Percentiles rank a stretch among this genome's conserved stretches.
phyloP scores from a whole-genome alignment of 73 alveolate species.

The Paramecium caudatum region DNA sequence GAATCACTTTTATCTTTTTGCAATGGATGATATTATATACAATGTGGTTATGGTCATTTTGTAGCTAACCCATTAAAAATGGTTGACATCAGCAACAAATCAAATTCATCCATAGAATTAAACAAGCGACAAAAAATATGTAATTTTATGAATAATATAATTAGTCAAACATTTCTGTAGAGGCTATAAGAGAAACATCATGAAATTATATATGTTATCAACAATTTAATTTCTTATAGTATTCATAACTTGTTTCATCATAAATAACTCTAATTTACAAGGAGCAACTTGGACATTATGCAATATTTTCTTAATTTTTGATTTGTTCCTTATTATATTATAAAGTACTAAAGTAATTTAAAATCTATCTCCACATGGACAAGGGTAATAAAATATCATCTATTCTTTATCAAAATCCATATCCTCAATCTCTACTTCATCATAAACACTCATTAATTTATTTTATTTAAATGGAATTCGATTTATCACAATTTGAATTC shows the following conservation, averaged over 20 bases:
- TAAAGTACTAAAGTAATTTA: slow-evolving; percentile 80
- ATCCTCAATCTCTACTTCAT: slow-evolving; percentile 91
- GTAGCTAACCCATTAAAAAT: too few relatives aligned
- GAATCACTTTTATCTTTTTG: too few relatives aligned
- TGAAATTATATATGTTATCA: not conserved
- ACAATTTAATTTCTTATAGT: too few relatives aligned
- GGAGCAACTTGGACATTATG: slow-evolving; percentile 93
- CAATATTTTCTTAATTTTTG: slow-evolving; percentile 81
- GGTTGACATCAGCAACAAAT: too few relatives aligned
- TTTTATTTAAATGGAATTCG: slow-evolving; percentile 16
- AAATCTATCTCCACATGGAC: slow-evolving; percentile 97
- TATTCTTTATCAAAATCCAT: slow-evolving; percentile 85
- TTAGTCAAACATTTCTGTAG: not conserved
- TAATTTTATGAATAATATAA: not conserved
- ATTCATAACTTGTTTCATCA: slow-evolving; percentile 80
- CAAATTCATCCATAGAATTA: too few relatives aligned
- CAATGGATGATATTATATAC: too few relatives aligned
- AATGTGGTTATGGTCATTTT: too few relatives aligned
- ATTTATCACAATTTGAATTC: slow-evolving; percentile 31
- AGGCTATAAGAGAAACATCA: not conserved
- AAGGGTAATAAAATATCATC: slow-evolving; percentile 87
- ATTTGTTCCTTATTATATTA: slow-evolving; percentile 68
- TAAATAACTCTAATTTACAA: slow-evolving; percentile 83
- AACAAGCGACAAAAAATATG: too few relatives aligned
- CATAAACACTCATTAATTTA: slow-evolving; percentile 80